Conservation (phyloP, 805 yeast species). For the Suhomyces kilbournensis region DNA sequence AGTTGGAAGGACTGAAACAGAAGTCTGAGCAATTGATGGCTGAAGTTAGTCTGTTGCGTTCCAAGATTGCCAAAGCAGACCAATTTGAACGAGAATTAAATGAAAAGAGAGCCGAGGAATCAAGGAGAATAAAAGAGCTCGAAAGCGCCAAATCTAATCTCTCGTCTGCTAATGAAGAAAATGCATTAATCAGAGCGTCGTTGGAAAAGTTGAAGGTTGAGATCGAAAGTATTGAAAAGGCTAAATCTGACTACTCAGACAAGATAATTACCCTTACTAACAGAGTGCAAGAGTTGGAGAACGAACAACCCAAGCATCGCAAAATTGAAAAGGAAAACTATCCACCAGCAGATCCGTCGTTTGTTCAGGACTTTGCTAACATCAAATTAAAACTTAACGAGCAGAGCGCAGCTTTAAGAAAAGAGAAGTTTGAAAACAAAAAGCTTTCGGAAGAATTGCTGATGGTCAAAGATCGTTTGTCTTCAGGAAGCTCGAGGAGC, state of each 20-base stretch:
- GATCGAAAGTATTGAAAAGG: constrained; percentile 15
- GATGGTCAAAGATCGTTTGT: constrained; percentile 60
- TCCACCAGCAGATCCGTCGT: constrained; percentile 31
- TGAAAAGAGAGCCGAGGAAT: constrained; percentile 4
- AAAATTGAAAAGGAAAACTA: constrained; percentile 36
- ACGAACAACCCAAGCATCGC: constrained; percentile 10
- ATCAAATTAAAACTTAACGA: constrained; percentile 54
- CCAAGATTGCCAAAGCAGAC: constrained; percentile 6
- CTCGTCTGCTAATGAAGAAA: constrained; percentile 6
- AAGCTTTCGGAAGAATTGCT: constrained; percentile 55
- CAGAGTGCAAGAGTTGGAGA: constrained; percentile 20
- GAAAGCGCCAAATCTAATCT: constrained; percentile 8
- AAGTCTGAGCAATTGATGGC: constrained; percentile 11
- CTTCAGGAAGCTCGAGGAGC: constrained; percentile 52
- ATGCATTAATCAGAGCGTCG: constrained; percentile 1
- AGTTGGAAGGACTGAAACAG: constrained; percentile 16
- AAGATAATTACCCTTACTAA: constrained; percentile 24
- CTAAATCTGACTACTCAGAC: constrained; percentile 26
- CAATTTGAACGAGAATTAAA: constrained; percentile 6
- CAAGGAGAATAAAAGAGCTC: constrained; percentile 11
- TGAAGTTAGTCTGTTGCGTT: constrained; percentile 10
- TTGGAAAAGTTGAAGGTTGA: constrained; percentile 23
- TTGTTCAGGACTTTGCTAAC: constrained; percentile 44
- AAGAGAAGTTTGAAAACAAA: constrained; percentile 44
- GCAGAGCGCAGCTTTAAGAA: constrained; percentile 45